A percentile compares a stretch with the other conserved stretches of the same genome.
Conservation (phyloP, 768 basidiomycete genomes). For the Imleria badia region DNA sequence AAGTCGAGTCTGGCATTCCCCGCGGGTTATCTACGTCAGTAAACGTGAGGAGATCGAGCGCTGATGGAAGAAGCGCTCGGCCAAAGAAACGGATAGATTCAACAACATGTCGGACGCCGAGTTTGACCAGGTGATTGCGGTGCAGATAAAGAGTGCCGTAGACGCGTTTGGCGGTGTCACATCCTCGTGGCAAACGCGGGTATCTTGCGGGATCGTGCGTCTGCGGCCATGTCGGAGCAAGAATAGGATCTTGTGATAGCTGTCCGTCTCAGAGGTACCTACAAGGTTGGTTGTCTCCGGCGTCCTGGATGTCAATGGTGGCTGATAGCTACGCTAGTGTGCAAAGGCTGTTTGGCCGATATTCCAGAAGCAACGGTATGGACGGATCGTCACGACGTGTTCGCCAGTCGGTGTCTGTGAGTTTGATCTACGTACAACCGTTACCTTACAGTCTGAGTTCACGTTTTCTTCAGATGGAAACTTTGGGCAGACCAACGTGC, state of each 20-base stretch:
- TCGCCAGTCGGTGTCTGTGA: slow-evolving; percentile 91
- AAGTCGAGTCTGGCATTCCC: too few species aligned
- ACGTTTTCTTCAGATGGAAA: slow-evolving; percentile 70
- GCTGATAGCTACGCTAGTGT: slow-evolving; percentile 50
- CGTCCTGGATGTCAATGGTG: background rate
- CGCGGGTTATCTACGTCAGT: too few species aligned
- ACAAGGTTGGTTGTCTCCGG: slow-evolving; percentile 54
- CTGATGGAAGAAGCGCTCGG: too few species aligned
- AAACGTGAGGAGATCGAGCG: too few species aligned
- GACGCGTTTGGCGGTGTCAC: slow-evolving; percentile 89
- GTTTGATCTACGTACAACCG: slow-evolving; percentile 28
- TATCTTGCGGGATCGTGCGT: slow-evolving; percentile 91
- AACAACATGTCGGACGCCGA: slow-evolving; percentile 97
- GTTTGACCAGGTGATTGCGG: slow-evolving; percentile 84
- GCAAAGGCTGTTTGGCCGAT: slow-evolving; percentile 94
- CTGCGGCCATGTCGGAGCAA: slow-evolving; percentile 81
- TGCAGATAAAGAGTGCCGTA: slow-evolving; percentile 82
- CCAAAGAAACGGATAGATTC: too few species aligned
- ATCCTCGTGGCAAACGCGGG: slow-evolving; percentile 92
- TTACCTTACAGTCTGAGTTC: background rate
- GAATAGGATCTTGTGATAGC: slow-evolving; percentile 94
- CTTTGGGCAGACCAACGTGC: slow-evolving; percentile 89
- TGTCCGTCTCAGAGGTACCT: slow-evolving; percentile 89
- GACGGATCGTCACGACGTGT: slow-evolving; percentile 91
- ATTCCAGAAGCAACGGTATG: slow-evolving; percentile 96